Evolutionary conservation across 192 early-diverging fungal species (phyloP), one percentile per base, ranked within the genome.

Genomic region (Linnemannia schmuckeri): DNA sequence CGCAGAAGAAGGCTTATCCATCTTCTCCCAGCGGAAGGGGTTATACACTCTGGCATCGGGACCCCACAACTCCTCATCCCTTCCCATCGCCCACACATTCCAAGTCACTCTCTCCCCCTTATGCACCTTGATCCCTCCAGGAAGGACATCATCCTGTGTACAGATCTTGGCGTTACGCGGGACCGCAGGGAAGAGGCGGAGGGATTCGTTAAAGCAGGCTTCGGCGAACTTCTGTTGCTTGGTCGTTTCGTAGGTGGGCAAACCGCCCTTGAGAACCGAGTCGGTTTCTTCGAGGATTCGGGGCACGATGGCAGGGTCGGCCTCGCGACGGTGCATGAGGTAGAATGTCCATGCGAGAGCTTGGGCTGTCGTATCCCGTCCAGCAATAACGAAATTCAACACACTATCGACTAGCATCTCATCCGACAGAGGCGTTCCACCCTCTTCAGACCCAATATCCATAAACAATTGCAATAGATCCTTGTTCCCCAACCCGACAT

Each of bases 161-260:
- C 91, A 90, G 66, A 82, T 75, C 82, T 94, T 94, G 6, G 75
- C 35, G 49, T 94, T 90, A 2, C 37, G 46, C 13, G 95, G 94
- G 3, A 96, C 94, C 6, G 89, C 83, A 20, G 95, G 95, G 82
- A 92, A 90, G 30, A 96, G 74, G 10, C 95, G 89, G 33, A 96
- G 72, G 6, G 91, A 82, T 83, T 96, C 95, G 55, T 85, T 72
- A 69, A 94, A 93, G 22, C 89, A 88, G 4, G 89, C 82, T 20
- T 83, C 71, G 20, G 89, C 41, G 63, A 81, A 90, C 35, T 85
- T 73, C 42, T 85, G 81, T 37, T 77, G 40, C 35, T 90, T 88
- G 44, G 75, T 76, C 18, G 41, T 70, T n/a, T 90, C 89, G 63
- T 85, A 88, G 15, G 70, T 75, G 13, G 86, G 77, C 0, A 70